Percentiles rank a stretch among this genome's conserved stretches.
Conservation (phyloP, 306 rosid species). For the Trichosanthes truncata region DNA sequence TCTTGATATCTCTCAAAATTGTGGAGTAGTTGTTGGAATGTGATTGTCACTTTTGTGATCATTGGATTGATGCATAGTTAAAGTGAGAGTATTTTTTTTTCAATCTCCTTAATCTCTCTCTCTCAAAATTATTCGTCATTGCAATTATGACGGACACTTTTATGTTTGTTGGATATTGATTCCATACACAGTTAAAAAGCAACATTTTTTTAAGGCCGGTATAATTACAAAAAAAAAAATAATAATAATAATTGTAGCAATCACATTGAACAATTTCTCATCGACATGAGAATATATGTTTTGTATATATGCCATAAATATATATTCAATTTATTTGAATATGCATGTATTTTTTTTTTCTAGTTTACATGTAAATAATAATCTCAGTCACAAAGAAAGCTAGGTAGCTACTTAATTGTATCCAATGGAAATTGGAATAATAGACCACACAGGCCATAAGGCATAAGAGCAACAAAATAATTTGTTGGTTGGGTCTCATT, state of each 20-base stretch:
- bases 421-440: neutral
- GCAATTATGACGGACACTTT: neutral
- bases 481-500: neutral
- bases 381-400: neutral
- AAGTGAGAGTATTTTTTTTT: neutral
- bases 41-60: neutral
- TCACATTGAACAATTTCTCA: neutral
- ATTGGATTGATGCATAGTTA: neutral
- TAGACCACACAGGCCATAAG: neutral
- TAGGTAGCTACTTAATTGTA: neutral
- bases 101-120: neutral
- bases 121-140: neutral
- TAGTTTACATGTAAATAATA: neutral
- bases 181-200: neutral
- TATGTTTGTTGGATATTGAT: neutral
- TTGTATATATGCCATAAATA: neutral
- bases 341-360: neutral
- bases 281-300: neutral
- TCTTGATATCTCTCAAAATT: neutral
- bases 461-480: neutral
- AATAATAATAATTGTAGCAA: no score
- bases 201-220: neutral
- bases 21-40: neutral
- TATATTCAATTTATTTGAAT: neutral
- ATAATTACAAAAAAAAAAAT: no score